These are phyloP conservation scores for Pythium aphanidermatum DNA, from an alignment of 352 stramenopile species.

Conservation along the genomic window DNA sequence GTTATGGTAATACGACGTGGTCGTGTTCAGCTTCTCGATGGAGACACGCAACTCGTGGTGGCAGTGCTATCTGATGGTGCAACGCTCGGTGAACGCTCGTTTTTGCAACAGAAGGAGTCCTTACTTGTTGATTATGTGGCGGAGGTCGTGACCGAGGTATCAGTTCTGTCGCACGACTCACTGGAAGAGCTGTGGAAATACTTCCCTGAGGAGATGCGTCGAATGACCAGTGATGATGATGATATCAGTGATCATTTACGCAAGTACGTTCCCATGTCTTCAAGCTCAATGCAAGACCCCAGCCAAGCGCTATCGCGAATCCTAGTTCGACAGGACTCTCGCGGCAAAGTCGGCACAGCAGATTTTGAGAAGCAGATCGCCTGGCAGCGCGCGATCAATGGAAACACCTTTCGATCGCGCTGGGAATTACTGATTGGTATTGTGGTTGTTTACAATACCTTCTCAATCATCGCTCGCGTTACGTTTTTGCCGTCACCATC, in stretches of 20 bases:
- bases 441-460: conserved; percentile 32
- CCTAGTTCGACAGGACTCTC: conserved; percentile 7
- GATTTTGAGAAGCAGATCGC: conserved; percentile 11
- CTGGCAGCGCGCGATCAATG: conserved; percentile 27
- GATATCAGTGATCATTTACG: not conserved
- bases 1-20: conserved; percentile 23
- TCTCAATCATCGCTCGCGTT: conserved; percentile 23
- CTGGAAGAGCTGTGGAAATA: conserved; percentile 12
- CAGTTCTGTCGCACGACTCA: conserved; percentile 7
- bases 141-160: conserved; percentile 13
- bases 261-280: conserved; percentile 2
- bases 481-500: conserved; percentile 19
- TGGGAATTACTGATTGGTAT: conserved; percentile 25
- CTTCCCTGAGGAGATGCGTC: conserved; percentile 13
- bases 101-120: conserved; percentile 7
- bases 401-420: conserved; percentile 16
- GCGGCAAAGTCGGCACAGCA: not conserved
- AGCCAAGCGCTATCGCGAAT: conserved; percentile 6
- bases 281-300: not conserved
- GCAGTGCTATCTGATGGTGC: conserved; percentile 6
- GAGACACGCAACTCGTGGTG: conserved; percentile 1
- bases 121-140: conserved; percentile 15
- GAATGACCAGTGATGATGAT: conserved; percentile 1
- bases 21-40: conserved; percentile 11
- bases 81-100: conserved; percentile 12